Evolutionary conservation across 1,139 yeast genomes (phyloP), one percentile per base, ranked within the genome.

Genomic region (Maudiozyma humilis): DNA sequence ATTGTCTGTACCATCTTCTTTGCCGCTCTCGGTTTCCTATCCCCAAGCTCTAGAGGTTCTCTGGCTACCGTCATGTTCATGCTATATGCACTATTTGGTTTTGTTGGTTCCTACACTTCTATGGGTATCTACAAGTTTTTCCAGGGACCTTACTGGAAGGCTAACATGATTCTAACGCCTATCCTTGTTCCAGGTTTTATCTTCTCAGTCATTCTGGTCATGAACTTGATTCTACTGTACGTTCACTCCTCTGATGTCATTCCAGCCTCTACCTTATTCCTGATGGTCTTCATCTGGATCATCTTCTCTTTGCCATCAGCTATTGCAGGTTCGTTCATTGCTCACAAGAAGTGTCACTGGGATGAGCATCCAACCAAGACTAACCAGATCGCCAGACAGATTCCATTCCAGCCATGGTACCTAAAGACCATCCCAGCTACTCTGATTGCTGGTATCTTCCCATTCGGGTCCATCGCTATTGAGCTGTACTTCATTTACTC

Each of bases 11-110:
- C 96, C 8, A 76, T 89, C 45, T 73, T 76, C 2, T 84, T 91
- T 65, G 96, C 97, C 1, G 72, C 88, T 46, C 70, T 89, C 39
- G 99, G 98, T 8, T 75, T 93, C 53, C 68, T 91, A 50, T 87
- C 96, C 1, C 97, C 97, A 40, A 84, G 95, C 1, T 89, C 88
- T 61, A 79, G 99, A 68, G 98, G 98, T 31, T 81, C 96, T 1
- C 73, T 91, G 53, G 77, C 94, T 4, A 91, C 98, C 0, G 86
- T 85, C 38, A 82, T 88, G 83, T 84, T 91, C 60, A 72, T 91
- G 43, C 67, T 88, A 43, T 89, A 80, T 66, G 84, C 93, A 3
- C 61, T 84, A 39, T 84, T 82, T 62, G 91, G 96, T 30, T 72
- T 78, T 44, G 70, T 84, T 29, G 91, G 96, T 3, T 85, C 97